These are phyloP conservation scores for Pseudisothecium myosuroides DNA, from an alignment of 225 moss, liverwort and hornwort genomes.

Conservation along the genomic window DNA sequence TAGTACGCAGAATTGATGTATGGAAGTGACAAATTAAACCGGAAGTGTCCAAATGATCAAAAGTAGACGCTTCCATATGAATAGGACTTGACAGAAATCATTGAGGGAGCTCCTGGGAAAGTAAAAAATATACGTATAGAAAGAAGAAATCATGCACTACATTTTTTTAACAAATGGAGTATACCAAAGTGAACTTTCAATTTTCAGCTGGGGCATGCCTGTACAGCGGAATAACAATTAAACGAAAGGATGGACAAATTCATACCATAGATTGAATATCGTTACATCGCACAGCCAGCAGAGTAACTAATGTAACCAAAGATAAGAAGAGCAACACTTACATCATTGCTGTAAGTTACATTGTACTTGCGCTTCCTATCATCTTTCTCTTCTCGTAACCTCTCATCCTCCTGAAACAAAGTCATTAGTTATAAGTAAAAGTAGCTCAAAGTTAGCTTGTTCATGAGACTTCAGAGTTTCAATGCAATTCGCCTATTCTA, in stretches of 20 bases:
- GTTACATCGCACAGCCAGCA: not conserved
- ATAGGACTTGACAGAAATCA: not conserved
- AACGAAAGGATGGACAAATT: not conserved
- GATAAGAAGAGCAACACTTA: not conserved
- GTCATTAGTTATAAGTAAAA: not conserved
- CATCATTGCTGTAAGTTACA: conserved; percentile 80
- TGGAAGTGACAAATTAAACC: not conserved
- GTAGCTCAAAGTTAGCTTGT: not conserved
- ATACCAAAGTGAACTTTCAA: not conserved
- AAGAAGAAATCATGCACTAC: not conserved
- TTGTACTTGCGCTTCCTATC: conserved; percentile 97
- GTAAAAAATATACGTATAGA: not conserved
- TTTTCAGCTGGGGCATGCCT: not conserved
- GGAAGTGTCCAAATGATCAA: not conserved
- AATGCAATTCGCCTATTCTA: not conserved
- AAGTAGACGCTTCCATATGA: not conserved
- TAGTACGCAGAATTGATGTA: not conserved
- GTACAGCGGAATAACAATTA: not conserved
- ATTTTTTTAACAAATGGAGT: not conserved
- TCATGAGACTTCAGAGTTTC: not conserved
- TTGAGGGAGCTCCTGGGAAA: not conserved
- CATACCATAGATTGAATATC: not conserved
- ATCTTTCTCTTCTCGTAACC: conserved; percentile 82
- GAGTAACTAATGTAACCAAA: not conserved
- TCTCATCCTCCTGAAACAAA: conserved; percentile 74